phyloP scores from a whole-genome alignment of 108 stramenopile genomes.

The Nannochloropsis gaditana region DNA sequence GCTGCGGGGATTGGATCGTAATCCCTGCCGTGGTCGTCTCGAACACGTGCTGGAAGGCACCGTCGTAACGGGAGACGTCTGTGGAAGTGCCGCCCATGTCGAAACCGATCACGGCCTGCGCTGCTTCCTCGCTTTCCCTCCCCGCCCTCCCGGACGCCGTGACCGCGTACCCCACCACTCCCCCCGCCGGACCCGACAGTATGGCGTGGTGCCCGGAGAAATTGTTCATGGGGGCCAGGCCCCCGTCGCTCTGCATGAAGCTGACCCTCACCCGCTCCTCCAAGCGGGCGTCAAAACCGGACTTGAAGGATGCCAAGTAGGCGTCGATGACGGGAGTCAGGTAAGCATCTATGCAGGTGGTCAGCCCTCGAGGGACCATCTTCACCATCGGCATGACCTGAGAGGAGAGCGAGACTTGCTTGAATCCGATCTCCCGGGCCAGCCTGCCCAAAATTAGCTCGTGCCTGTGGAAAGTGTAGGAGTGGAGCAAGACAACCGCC shows the following conservation, averaged over 20 bases:
- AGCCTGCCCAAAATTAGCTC: slow-evolving; percentile 71
- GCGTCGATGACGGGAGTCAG: slow-evolving; percentile 83
- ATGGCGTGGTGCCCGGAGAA: slow-evolving; percentile 96
- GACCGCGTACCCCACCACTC: slow-evolving; percentile 92
- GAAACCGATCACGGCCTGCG: slow-evolving; percentile 87
- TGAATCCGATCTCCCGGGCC: slow-evolving; percentile 75
- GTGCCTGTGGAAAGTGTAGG: slow-evolving; percentile 73
- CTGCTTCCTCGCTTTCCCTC: slow-evolving; percentile 40
- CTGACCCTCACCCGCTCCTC: slow-evolving; percentile 62
- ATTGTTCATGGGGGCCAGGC: slow-evolving; percentile 77
- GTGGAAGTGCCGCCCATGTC: slow-evolving; percentile 98
- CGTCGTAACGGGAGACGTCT: slow-evolving; percentile 75
- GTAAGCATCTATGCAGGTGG: slow-evolving; percentile 91
- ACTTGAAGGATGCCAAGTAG: slow-evolving; percentile 71
- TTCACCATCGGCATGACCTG: slow-evolving; percentile 92
- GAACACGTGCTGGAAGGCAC: slow-evolving; percentile 81
- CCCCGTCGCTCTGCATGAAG: slow-evolving; percentile 98
- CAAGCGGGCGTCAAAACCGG: slow-evolving; percentile 70
- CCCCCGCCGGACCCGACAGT: slow-evolving; percentile 76
- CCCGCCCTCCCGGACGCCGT: slow-evolving; percentile 62
- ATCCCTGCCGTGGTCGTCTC: slow-evolving; percentile 94
- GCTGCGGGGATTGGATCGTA: slow-evolving; percentile 80
- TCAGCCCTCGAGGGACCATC: slow-evolving; percentile 81
- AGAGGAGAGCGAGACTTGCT: slow-evolving; percentile 73
- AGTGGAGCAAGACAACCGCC: slow-evolving; percentile 79